Base-by-base conservation (phyloP, 352 stramenopile species). In the Phytophthora uliginosa region DNA sequence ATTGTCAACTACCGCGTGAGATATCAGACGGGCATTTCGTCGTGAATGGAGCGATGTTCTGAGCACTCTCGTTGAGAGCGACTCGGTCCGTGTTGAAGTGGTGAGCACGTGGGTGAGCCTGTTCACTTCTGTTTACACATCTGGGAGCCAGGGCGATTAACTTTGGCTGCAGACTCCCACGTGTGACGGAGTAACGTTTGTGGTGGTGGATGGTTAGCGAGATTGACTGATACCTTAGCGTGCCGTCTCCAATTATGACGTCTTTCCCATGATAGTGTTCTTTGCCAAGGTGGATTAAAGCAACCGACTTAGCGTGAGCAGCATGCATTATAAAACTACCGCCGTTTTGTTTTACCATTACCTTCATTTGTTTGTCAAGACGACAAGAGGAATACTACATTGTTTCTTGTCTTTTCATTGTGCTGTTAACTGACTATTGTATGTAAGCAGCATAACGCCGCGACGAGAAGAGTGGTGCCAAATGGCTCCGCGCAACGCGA, bases 1-100 rank as follows among this genome's bases (percentile, higher is more conserved):
- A 69, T 95, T 26, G 78, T 94, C 51, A 90, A 90, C 74, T 96
- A 91, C 67, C 88, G 87, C 60, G 89, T 96, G 42, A 80, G 75
- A 52, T 96, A 95, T 69, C 66, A 84, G 34, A 72, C 77, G 22
- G 88, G 90, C 24, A 92, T 94, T 63, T 94, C 85, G 31, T 80
- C 84, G 70, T 90, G 74, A 88, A 69, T 63, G 55, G 26, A 77
- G 58, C 34, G 64, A 68, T 59, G 60, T 53, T 4, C 34, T 20
- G 31, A 59, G 50, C 47, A 38, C 13, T 67, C 18, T 42, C 10
- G 4, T 36, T 48, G 38, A 66, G 54, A 66, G 38, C 58, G 64
- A 50, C 40, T 51, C 57, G 59, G 53, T 60, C 61, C 50, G 38
- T 71, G 47, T 66, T 57, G 52, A 77, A 61, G 24, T 66, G 38